Base-by-base conservation (phyloP, 192 early-diverging fungal species). In the Linderina pennispora region DNA sequence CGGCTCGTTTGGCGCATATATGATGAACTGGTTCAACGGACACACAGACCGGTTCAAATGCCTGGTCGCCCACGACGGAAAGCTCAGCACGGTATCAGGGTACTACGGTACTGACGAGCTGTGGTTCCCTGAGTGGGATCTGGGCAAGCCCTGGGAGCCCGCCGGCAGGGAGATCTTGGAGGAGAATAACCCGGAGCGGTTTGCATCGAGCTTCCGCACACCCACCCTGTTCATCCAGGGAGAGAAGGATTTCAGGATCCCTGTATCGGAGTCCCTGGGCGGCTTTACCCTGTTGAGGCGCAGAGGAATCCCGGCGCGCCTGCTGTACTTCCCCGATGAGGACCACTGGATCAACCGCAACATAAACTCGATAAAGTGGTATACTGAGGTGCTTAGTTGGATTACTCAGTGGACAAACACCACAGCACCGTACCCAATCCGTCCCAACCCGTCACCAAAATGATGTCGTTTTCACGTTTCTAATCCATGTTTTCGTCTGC, bases 21-120 rank as follows among this genome's bases (percentile, higher is more conserved):
- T 86, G 83, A 74, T 81, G 49, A 88, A 88, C 65, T 88, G 84
- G 84, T 70, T 88, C 46, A 88, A 88, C 50, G 79, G 81, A 15
- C 80, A 88, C 58, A 83, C 78, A 4, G 42, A 65, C 23, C 64
- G 75, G 21, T 88, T 88, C 60, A 69, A 69, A 37, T 62, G 58
- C 39, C 48, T 83, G 21, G 82, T 85, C 8, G 77, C 76, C 37
- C 87, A 89, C 51, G 86, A 86, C 53, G 86, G 86, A 42, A 77
- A 84, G 32, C 84, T 89, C 55, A 66, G 61, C 31, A 80, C 76
- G 20, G 44, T 70, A 17, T 61, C 70, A 24, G 50, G 58, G 15
- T 85, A 72, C 53, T 85, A 78, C 38, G 50, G 65, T 19, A 80
- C 79, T 5, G 82, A 86, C 34, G 83, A 86, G 46, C 71, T 82